phyloP scores from a whole-genome alignment of 2,329 filamentous ascomycete species.

The Paecilomyces dactylethromorphus region DNA sequence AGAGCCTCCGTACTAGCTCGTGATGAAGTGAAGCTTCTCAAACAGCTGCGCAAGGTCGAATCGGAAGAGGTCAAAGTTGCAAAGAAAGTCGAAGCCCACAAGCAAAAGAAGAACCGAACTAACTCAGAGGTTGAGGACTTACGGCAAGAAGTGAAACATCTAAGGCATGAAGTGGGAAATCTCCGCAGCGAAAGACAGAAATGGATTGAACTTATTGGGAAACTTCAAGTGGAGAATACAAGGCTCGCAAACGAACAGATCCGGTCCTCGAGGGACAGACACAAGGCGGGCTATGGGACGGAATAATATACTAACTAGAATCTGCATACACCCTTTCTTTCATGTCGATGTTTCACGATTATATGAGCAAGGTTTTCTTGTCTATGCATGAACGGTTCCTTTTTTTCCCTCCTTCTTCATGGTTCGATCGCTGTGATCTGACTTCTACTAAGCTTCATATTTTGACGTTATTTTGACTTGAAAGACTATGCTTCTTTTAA shows the following conservation, averaged over 20 bases:
- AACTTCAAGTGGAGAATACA: constrained; percentile 54
- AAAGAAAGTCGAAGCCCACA: constrained; percentile 32
- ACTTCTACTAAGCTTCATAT: background rate
- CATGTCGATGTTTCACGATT: background rate
- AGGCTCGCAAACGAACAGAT: constrained; percentile 24
- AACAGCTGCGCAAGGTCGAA: constrained; percentile 37
- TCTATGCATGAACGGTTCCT: background rate
- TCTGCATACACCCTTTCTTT: background rate
- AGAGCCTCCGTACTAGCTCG: constrained; percentile 21
- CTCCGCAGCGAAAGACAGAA: constrained; percentile 45
- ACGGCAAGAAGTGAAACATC: constrained; percentile 39
- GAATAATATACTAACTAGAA: background rate
- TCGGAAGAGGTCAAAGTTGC: constrained; percentile 33
- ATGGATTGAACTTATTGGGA: constrained; percentile 45
- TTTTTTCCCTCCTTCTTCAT: background rate
- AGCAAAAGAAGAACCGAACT: constrained; percentile 32
- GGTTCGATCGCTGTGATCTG: background rate
- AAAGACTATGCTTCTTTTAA: background rate
- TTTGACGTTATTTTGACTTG: background rate
- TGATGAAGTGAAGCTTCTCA: constrained; percentile 29
- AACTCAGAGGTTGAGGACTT: constrained; percentile 41
- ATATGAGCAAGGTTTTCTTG: background rate
- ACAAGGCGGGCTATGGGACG: background rate
- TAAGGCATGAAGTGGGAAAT: constrained; percentile 43
- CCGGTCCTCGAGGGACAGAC: constrained; percentile 7